Base-by-base conservation (phyloP, 768 basidiomycete species). In the Cyclocybe aegerita region DNA sequence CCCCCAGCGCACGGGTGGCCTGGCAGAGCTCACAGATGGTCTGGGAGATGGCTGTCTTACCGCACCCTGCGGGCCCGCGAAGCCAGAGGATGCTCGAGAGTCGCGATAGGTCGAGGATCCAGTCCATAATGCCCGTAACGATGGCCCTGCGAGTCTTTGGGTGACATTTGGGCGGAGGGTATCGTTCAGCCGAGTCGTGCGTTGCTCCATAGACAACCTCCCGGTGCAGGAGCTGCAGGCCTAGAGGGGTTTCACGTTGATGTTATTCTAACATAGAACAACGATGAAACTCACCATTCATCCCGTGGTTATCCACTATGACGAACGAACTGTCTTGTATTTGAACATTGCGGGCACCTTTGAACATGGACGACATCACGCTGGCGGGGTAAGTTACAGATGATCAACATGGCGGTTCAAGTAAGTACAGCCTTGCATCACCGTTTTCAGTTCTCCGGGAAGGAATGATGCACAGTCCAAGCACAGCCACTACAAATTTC, bases 31-130 rank as follows among this genome's bases (percentile, higher is more conserved):
- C 62, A 9, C 63, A 56, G 3, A 70, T 54, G 0, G 68, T 67
- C 39, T 71, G 70, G 2, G 60, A 61, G 9, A 72, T 52, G 15
- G 60, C 55, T 0, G 65, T 53, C 43, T 65, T 65, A 1, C 66
- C 66, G 4, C 54, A 45, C 1, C 65, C 63, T 1, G 63, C 63
- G 2, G 61, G 62, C 1, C 66, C 62, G 36, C 51, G 43, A 1
- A 65, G 51, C 62, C 60, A 64, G 1, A 62, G 34, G 16, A 58
- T 43, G 7, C 36, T 37, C 1, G 35, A 29, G 15, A 47, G 10
- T 7, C 12, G 11, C 10, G 9, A 30, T 10, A 12, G 35, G 41
- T 50, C 32, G 4, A 35, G 35, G 3, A 54, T 46, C 58, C 58
- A 59, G 30, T 38, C 45, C 35, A 30, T 9, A 17, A 59, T 51